Conservation (phyloP, 495 filamentous ascomycete genomes). For the Aspergillus conjunctus region DNA sequence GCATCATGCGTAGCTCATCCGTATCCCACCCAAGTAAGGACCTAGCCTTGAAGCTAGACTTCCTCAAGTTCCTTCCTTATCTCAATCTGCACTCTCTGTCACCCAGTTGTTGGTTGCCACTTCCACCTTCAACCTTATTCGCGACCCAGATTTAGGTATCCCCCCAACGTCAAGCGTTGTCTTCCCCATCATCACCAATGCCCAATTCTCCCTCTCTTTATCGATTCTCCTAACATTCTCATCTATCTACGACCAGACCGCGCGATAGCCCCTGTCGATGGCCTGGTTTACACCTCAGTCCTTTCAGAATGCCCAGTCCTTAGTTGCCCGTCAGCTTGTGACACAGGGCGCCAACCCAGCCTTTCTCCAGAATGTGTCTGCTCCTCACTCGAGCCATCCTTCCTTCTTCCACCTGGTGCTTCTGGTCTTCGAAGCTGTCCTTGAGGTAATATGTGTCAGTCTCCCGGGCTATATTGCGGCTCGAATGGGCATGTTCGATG, state of each 20-base stretch:
- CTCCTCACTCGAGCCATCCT: conserved; percentile 55
- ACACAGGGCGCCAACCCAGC: conserved; percentile 37
- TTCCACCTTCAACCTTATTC: conserved; percentile 14
- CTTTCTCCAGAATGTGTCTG: conserved; percentile 28
- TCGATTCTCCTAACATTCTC: conserved; percentile 2
- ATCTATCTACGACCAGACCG: conserved; percentile 2
- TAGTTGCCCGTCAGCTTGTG: conserved; percentile 31
- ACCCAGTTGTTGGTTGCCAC: conserved; percentile 4
- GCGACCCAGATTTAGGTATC: neutral
- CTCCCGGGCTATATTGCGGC: conserved; percentile 95
- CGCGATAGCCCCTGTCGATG: conserved; percentile 32
- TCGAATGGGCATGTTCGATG: conserved; percentile 85
- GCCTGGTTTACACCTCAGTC: conserved; percentile 61
- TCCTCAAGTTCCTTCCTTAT: neutral
- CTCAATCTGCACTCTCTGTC: neutral
- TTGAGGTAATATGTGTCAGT: conserved; percentile 95
- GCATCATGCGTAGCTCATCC: neutral
- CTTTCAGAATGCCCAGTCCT: conserved; percentile 56
- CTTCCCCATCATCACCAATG: neutral
- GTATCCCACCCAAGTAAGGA: neutral
- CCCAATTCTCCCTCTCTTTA: neutral
- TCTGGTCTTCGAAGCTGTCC: conserved; percentile 92
- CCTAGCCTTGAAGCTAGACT: too few relatives aligned
- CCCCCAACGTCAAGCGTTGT: neutral
- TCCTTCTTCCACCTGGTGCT: conserved; percentile 75